Conservation (phyloP, 2,329 filamentous ascomycete genomes). For the Diplodia intermedia region DNA sequence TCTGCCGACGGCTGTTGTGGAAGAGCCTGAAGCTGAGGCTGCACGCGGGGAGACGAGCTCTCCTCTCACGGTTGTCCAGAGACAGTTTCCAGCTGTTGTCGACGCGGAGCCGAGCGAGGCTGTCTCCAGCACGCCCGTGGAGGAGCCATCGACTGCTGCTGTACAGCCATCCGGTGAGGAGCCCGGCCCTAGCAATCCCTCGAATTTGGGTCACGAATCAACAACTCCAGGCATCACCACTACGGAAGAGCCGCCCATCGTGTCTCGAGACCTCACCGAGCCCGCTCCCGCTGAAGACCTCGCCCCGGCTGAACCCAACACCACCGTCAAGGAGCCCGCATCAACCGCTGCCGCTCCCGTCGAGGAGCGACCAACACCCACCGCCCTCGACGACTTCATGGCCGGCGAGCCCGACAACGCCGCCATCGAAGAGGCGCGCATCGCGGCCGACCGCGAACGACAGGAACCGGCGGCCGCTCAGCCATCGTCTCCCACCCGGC, state of each 20-base stretch:
- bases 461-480: not conserved
- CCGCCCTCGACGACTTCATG: slow-evolving; percentile 39
- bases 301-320: not conserved
- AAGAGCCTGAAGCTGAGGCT: not conserved
- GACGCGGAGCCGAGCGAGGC: not conserved
- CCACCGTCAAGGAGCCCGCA: not conserved
- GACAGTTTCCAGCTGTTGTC: not conserved
- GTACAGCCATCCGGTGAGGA: no score
- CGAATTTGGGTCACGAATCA: no score
- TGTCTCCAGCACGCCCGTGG: no score
- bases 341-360: not conserved
- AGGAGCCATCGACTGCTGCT: no score
- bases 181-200: no score
- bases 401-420: slow-evolving; percentile 39
- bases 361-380: not conserved
- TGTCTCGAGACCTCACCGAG: not conserved
- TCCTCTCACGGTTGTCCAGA: not conserved
- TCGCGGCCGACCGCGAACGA: slow-evolving; percentile 31
- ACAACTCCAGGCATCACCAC: not conserved
- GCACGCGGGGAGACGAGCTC: not conserved
- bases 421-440: slow-evolving; percentile 33
- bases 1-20: not conserved
- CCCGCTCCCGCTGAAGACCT: not conserved
- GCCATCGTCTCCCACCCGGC: slow-evolving; percentile 32
- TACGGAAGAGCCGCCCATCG: not conserved